These are phyloP conservation scores for Sporothrix pallida DNA, from an alignment of 2,329 filamentous ascomycete species.

Conservation along the genomic window DNA sequence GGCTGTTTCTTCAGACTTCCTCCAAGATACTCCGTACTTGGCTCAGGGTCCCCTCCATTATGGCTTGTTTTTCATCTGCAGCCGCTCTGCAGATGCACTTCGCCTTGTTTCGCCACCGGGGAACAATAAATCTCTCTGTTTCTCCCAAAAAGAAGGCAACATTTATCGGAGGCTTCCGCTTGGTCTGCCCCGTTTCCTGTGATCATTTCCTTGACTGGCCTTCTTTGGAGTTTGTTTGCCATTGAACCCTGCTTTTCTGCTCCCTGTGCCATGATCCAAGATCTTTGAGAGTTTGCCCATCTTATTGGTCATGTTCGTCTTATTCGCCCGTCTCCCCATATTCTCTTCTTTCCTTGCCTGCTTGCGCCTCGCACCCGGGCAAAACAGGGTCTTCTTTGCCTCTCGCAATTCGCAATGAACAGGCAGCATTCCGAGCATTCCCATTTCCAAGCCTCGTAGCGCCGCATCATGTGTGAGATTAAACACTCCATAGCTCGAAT, in stretches of 20 bases:
- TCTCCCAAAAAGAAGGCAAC: neutral
- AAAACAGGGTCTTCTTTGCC: conserved; percentile 15
- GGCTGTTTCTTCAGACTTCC: neutral
- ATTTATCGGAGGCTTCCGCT: conserved; percentile 2
- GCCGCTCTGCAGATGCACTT: conserved; percentile 11
- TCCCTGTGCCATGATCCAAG: neutral
- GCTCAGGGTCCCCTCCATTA: conserved; percentile 17
- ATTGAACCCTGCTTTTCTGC: neutral
- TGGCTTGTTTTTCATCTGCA: conserved; percentile 9
- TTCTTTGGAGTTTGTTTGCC: neutral
- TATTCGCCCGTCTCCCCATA: neutral
- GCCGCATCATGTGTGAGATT: neutral
- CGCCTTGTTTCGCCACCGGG: neutral
- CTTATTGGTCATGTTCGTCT: neutral
- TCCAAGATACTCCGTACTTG: neutral
- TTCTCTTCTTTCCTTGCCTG: neutral
- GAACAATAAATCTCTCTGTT: too few species aligned
- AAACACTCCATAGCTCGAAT: neutral
- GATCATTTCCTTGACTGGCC: conserved; percentile 21
- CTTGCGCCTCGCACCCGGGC: neutral
- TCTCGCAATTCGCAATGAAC: conserved; percentile 6
- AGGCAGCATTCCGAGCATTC: conserved; percentile 8
- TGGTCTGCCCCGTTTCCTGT: conserved; percentile 1
- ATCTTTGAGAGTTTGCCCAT: neutral
- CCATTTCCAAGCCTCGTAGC: neutral